Base-by-base conservation (phyloP, 148 eudicot genomes). In the Rheum nobile region DNA sequence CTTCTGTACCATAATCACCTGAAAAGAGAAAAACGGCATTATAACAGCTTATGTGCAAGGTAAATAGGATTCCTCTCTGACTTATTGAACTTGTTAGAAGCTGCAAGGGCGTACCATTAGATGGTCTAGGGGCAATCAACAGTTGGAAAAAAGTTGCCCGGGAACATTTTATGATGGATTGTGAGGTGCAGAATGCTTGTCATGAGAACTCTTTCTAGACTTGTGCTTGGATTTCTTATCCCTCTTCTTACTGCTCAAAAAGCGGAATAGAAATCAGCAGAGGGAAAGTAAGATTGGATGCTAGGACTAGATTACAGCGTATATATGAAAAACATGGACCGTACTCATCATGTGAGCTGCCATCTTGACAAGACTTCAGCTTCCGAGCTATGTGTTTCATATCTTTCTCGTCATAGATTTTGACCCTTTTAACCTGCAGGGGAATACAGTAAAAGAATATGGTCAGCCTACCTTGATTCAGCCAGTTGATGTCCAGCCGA, bases 271-370 rank as follows among this genome's bases (percentile, higher is more conserved):
- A 65, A 54, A 38, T 71, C 80, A 82, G 35, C 41, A 47, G 29
- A 50, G 42, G 44, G 48, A 16, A n/a, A 72, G 67, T n/a, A 47
- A 72, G 26, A 21, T 13, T 11, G 35, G 8, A 48, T 21, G 32
- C 29, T 24, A 8, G 55, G 38, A 35, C 57, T 34, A 24, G 72
- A 13, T 38, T 28, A 46, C 17, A 59, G 26, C 55, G 7, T 42
- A 39, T 24, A 79, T 28, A 79, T 67, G 22, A 65, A 52, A 65
- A 75, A 73, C 47, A 43, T 70, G 76, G 75, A 77, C 21, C 67
- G 28, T 91, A 94, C 97, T 92, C 94, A 75, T 94, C 97, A 77
- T 89, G 93, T 73, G 97, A 91, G 75, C 91, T 85, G 28, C 87
- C 82, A 38, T 94, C 96, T 77, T 86, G 86, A 77, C 97, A 94